Evolutionary conservation across 1,284 basidiomycete species (phyloP).

Genomic region (Malassezia sp.): DNA sequence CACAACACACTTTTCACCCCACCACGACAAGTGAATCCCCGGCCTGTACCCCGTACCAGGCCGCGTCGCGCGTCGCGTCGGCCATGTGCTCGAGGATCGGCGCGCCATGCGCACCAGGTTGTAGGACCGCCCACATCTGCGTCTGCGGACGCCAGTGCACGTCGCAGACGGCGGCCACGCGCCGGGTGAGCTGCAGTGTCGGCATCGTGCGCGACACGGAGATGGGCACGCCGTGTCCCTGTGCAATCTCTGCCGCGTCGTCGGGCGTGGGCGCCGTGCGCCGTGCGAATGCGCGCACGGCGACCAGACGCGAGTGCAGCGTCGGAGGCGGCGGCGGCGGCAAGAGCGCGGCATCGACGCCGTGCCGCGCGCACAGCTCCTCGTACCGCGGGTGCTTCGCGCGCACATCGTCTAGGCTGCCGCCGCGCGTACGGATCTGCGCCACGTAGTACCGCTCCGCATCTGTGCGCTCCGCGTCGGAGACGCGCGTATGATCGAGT

Average conservation of each 20-base stretch:
- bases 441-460: slow-evolving; percentile 58
- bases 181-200: slow-evolving; percentile 22
- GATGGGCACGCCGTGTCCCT: neutral
- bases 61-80: slow-evolving; percentile 19
- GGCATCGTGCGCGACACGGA: slow-evolving; percentile 21
- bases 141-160: slow-evolving; percentile 1
- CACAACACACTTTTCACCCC: neutral
- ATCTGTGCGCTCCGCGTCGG: slow-evolving; percentile 64
- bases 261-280: slow-evolving; percentile 12
- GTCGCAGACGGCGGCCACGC: too few relatives aligned
- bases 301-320: neutral
- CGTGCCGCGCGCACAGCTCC: slow-evolving; percentile 4
- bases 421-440: too few relatives aligned
- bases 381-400: slow-evolving; percentile 2
- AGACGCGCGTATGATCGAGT: slow-evolving; percentile 64
- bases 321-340: neutral
- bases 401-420: too few relatives aligned
- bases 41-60: slow-evolving; percentile 22
- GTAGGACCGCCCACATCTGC: slow-evolving; percentile 25
- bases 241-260: neutral
- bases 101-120: neutral
- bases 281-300: neutral
- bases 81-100: slow-evolving; percentile 22
- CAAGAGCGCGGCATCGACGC: neutral
- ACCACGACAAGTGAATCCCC: slow-evolving; percentile 12